Evolutionary conservation across 192 early-diverging fungal genomes (phyloP).

Genomic region (Neocallimastix lanati): DNA sequence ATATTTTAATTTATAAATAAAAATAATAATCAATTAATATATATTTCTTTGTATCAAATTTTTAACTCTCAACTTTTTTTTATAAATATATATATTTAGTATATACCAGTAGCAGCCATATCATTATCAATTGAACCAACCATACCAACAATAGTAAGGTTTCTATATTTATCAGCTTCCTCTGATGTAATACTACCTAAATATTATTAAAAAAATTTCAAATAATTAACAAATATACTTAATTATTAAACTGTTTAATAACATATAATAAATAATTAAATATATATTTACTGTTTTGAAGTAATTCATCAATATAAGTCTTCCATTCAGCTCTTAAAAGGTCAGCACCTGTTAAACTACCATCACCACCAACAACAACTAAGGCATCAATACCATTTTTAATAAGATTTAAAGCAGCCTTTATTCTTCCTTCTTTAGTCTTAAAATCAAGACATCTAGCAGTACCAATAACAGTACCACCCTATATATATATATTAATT

Average conservation of each 20-base stretch:
- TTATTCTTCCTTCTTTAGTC: conserved; percentile 61
- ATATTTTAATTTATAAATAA: no score
- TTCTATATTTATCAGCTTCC: conserved; percentile 32
- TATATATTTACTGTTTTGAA: conserved; percentile 16
- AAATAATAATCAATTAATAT: no score
- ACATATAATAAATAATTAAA: no score
- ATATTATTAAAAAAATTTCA: no score
- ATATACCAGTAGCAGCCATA: conserved; percentile 20
- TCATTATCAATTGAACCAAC: conserved; percentile 98
- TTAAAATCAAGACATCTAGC: conserved; percentile 77
- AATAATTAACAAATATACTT: no score
- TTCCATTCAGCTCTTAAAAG: conserved; percentile 79
- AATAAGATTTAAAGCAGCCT: conserved; percentile 67
- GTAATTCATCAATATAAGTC: conserved; percentile 55
- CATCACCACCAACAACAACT: conserved; percentile 91
- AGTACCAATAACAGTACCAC: conserved; percentile 88
- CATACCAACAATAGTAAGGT: conserved; percentile 85
- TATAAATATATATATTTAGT: no score
- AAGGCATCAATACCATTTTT: conserved; percentile 83
- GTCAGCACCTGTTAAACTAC: conserved; percentile 90
- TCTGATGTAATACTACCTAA: conserved; percentile 27
- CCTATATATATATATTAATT: no score
- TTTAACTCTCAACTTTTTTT: no score
- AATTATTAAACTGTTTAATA: no score
- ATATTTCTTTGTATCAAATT: no score